Evolutionary conservation across 108 stramenopile species (phyloP).

Genomic region (Cyclotella kingstonii): DNA sequence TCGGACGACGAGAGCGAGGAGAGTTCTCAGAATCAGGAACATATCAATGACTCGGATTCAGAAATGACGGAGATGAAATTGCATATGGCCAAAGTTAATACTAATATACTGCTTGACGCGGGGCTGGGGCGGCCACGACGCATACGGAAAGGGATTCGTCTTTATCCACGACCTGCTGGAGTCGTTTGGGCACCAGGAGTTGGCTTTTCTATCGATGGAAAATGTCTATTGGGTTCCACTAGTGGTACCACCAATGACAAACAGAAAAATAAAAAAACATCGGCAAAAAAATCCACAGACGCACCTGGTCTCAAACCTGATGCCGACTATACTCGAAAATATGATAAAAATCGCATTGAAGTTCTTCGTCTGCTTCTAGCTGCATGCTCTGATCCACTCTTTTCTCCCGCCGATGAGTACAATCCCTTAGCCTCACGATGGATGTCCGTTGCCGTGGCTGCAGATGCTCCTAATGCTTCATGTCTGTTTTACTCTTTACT

Average conservation of each 20-base stretch:
- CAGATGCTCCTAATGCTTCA: constrained; percentile 90
- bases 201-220: constrained; percentile 52
- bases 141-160: constrained; percentile 50
- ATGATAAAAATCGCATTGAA: constrained; percentile 92
- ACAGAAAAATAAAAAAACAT: background rate
- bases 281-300: background rate
- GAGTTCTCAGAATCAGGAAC: constrained; percentile 1
- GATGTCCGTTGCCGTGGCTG: constrained; percentile 83
- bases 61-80: constrained; percentile 7
- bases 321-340: constrained; percentile 65
- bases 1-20: constrained; percentile 15
- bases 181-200: constrained; percentile 79
- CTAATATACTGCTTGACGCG: constrained; percentile 56
- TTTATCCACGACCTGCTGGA: constrained; percentile 57
- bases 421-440: constrained; percentile 85
- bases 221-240: constrained; percentile 14
- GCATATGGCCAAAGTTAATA: constrained; percentile 45
- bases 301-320: constrained; percentile 21
- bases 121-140: constrained; percentile 50
- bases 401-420: constrained; percentile 86
- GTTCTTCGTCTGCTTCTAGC: constrained; percentile 90
- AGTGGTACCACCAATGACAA: background rate
- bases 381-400: constrained; percentile 90
- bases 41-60: constrained; percentile 1
- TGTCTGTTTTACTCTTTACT: constrained; percentile 92